A percentile compares a stretch with the other conserved stretches of the same genome.
Conservation (phyloP, 805 yeast species). For the Candida incommunis region DNA sequence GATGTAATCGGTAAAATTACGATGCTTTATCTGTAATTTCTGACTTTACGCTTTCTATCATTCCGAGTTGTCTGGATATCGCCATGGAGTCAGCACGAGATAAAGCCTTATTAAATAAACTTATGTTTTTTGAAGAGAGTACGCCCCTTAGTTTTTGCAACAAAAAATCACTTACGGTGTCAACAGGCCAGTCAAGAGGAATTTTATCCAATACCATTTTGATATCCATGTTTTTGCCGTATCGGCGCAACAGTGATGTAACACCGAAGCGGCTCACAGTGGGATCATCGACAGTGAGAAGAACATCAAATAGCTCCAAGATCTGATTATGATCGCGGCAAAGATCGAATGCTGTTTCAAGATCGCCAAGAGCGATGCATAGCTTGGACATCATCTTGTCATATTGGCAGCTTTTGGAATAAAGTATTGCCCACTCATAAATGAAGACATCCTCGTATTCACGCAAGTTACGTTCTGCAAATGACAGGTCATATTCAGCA, state of each 20-base stretch:
- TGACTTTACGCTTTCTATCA: neutral
- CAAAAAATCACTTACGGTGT: neutral
- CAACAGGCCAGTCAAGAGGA: neutral
- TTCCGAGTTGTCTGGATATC: neutral
- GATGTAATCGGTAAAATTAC: too few species aligned
- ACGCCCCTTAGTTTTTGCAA: neutral
- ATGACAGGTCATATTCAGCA: neutral
- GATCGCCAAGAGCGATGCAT: neutral
- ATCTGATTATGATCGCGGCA: neutral
- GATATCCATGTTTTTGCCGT: neutral
- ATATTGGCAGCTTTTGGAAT: neutral
- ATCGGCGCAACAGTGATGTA: neutral
- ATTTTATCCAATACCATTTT: neutral
- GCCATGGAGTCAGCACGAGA: neutral
- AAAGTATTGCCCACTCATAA: neutral
- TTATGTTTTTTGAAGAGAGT: neutral
- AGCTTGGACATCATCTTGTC: neutral
- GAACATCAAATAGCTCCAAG: neutral
- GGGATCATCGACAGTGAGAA: neutral
- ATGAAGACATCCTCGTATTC: neutral
- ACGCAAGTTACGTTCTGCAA: neutral
- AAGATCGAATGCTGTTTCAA: constrained; percentile 1
- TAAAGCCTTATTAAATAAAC: neutral
- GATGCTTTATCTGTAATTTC: too few species aligned
- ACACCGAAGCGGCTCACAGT: neutral